Base-by-base conservation (phyloP, 2,329 filamentous ascomycete genomes). In the Alternaria tenuissima region DNA sequence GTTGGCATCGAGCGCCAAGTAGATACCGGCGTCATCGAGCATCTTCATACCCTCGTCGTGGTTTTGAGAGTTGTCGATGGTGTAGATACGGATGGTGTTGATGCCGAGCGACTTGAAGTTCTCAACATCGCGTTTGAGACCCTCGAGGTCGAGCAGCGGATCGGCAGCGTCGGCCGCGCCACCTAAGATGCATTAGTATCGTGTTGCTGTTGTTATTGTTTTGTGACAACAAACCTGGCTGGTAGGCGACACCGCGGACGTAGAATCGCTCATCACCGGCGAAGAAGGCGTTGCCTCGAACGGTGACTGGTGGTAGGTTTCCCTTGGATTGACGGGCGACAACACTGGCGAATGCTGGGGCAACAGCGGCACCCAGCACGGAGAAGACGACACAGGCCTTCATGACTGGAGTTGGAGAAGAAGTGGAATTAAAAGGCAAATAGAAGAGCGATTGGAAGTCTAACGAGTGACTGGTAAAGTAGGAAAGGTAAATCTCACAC, bases 21-120 rank as follows among this genome's bases (percentile, higher is more conserved):
- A 97, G 84, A 97, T 97, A 74, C 92, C 91, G 63, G 92, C 93
- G 70, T 91, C 91, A 56, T 88, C 89, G 64, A 97, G 86, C 55
- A 87, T 84, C 63, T 86, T 83, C 93, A 97, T 97, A 82, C 93
- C 97, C 66, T 89, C 86, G 70, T 94, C 89, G 81, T 97, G 94
- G 79, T 90, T 83, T 73, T 85, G 81, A 51, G 89, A 90, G 86
- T 97, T 97, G 83, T 97, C 94, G 68, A 96, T 89, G 7, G 91
- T 92, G 85, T 97, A 97, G 65, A 97, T 90, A 80, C 94, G 93
- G 75, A 97, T 85, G 20, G 93, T 93, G 84, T 97, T 97, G 81
- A 97, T 84, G 36, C 93, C 93, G 54, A 97, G 85, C 66, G 93
- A 86, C 82, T 92, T 87, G 87, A 97, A 96, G 78, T 92, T 85